phyloP scores from a whole-genome alignment of 2,329 filamentous ascomycete genomes.

The Hysterium pulicare region DNA sequence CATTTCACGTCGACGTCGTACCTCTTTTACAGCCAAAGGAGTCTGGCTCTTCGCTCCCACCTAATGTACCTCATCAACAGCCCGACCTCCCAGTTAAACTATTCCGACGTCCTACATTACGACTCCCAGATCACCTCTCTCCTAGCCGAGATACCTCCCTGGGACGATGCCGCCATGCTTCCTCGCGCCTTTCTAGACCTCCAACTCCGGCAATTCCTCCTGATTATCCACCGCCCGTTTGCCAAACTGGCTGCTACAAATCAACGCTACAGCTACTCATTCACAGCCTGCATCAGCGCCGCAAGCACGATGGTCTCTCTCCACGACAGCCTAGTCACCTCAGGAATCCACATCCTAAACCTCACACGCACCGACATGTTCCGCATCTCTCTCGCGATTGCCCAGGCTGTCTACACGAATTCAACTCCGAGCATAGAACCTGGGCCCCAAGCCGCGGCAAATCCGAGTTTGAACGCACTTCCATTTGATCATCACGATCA shows the following conservation, averaged over 20 bases:
- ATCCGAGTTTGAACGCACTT: background rate
- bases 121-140: conserved; percentile 25
- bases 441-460: background rate
- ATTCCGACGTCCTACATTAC: conserved; percentile 32
- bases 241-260: conserved; percentile 23
- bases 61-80: conserved; percentile 32
- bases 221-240: conserved; percentile 34
- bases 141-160: conserved; percentile 21
- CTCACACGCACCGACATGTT: conserved; percentile 30
- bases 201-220: conserved; percentile 32
- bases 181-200: conserved; percentile 15
- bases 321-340: conserved; percentile 19
- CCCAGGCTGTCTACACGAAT: conserved; percentile 25
- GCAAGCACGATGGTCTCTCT: conserved; percentile 23
- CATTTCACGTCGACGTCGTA: conserved; percentile 32
- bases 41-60: conserved; percentile 29
- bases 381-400: conserved; percentile 23
- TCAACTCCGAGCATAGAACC: conserved; percentile 7
- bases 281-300: conserved; percentile 26
- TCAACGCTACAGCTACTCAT: conserved; percentile 28
- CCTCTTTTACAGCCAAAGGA: conserved; percentile 19
- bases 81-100: conserved; percentile 24
- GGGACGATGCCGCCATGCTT: conserved; percentile 24
- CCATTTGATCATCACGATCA: too few species aligned
- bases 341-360: conserved; percentile 20